Evolutionary conservation across 148 eudicot species (phyloP).

Genomic region (Gaultheria prostrata): DNA sequence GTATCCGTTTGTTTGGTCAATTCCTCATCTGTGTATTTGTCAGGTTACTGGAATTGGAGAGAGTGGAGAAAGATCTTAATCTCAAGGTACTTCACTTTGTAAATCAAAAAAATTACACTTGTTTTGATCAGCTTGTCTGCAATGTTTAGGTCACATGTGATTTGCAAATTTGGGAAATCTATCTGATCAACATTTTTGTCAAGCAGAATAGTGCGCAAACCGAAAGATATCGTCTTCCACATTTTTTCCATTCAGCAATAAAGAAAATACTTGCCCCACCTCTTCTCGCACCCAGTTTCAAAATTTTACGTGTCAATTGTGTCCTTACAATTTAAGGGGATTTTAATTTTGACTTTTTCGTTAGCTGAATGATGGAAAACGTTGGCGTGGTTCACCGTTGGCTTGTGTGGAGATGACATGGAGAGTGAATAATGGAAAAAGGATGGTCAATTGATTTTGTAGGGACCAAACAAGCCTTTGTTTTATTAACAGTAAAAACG

Average conservation of each 20-base stretch:
- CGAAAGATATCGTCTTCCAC: neutral
- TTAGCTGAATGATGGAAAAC: neutral
- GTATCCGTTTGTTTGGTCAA: neutral
- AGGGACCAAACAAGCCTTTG: neutral
- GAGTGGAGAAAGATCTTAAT: slow-evolving; percentile 39
- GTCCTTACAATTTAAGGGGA: neutral
- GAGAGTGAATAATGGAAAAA: neutral
- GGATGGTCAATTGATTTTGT: neutral
- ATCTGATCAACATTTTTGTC: neutral
- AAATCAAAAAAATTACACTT: neutral
- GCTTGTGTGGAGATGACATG: neutral
- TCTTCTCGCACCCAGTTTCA: neutral
- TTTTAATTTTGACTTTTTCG: neutral
- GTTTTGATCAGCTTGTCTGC: neutral
- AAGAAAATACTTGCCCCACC: neutral
- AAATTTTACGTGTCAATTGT: neutral
- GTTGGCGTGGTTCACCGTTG: neutral
- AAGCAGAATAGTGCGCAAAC: neutral
- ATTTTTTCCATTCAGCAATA: neutral
- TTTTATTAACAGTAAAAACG: neutral
- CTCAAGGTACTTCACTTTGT: slow-evolving; percentile 27
- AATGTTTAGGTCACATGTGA: neutral
- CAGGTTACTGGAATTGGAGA: slow-evolving; percentile 42
- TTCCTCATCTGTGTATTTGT: neutral
- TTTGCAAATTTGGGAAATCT: neutral